Evolutionary conservation across 768 basidiomycete genomes (phyloP).

Genomic region (Clitopilus passeckerianus): DNA sequence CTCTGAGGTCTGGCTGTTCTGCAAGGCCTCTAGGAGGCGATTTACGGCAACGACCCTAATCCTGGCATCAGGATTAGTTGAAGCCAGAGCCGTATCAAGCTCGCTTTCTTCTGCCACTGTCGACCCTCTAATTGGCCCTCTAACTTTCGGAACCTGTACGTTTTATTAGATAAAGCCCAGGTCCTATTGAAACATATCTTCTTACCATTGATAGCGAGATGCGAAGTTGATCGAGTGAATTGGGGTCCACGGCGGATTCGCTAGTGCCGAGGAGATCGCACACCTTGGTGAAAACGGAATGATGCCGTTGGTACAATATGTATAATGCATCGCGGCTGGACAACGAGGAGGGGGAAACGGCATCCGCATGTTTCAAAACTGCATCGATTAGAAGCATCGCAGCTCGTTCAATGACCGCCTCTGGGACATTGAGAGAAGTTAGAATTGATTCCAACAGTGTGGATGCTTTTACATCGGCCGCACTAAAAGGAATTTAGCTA

Average conservation of each 20-base stretch:
- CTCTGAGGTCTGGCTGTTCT: slow-evolving; percentile 22
- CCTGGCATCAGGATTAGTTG: slow-evolving; percentile 56
- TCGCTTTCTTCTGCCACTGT: slow-evolving; percentile 1
- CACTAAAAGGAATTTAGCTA: slow-evolving; percentile 15
- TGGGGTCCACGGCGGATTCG: slow-evolving; percentile 30
- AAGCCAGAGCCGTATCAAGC: slow-evolving; percentile 45
- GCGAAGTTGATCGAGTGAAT: slow-evolving; percentile 45
- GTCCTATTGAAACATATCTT: not conserved
- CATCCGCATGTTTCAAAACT: slow-evolving; percentile 14
- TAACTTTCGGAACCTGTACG: not conserved
- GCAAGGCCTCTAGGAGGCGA: slow-evolving; percentile 31
- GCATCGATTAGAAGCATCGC: slow-evolving; percentile 21
- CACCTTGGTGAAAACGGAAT: slow-evolving; percentile 37
- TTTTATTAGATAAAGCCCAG: not conserved
- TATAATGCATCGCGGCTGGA: slow-evolving; percentile 41
- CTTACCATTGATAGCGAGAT: slow-evolving; percentile 35
- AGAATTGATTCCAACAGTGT: slow-evolving; percentile 34
- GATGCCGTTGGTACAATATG: slow-evolving; percentile 62
- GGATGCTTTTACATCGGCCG: slow-evolving; percentile 22
- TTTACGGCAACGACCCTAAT: slow-evolving; percentile 58
- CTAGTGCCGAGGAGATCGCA: slow-evolving; percentile 31
- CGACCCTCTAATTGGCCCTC: not conserved
- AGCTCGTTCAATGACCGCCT: slow-evolving; percentile 24
- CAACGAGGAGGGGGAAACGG: slow-evolving; percentile 13
- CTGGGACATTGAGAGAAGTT: slow-evolving; percentile 25